These are phyloP conservation scores for Boletus speciosus DNA, from an alignment of 768 basidiomycete species.

Conservation along the genomic window DNA sequence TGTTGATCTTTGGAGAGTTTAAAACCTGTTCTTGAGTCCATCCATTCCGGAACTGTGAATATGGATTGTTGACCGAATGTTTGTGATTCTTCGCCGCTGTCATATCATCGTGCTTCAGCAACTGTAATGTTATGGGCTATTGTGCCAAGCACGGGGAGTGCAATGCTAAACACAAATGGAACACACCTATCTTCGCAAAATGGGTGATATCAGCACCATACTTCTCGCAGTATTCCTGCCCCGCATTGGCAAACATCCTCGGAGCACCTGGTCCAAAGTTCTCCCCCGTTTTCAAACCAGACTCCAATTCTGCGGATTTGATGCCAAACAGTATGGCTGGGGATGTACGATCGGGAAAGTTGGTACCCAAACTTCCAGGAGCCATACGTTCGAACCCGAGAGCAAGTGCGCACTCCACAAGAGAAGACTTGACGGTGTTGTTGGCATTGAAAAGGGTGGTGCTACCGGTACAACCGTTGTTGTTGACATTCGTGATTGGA, in stretches of 20 bases:
- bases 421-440: conserved; percentile 63
- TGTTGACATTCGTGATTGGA: conserved; percentile 84
- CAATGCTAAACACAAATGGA: not conserved
- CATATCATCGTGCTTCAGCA: conserved; percentile 2
- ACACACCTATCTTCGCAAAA: conserved; percentile 73
- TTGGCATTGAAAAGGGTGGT: conserved; percentile 75
- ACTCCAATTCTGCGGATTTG: conserved; percentile 49
- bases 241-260: conserved; percentile 69
- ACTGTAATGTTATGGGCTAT: not conserved
- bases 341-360: conserved; percentile 51
- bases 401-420: conserved; percentile 72
- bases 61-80: conserved; percentile 80
- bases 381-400: conserved; percentile 87
- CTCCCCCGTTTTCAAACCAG: conserved; percentile 39
- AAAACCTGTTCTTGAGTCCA: conserved; percentile 73
- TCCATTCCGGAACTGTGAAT: conserved; percentile 79
- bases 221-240: conserved; percentile 73
- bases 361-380: conserved; percentile 65
- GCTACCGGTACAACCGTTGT: conserved; percentile 83
- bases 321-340: conserved; percentile 47
- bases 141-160: not conserved
- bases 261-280: conserved; percentile 71
- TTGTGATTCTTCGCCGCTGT: conserved; percentile 80
- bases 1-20: conserved; percentile 62
- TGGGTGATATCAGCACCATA: conserved; percentile 67